Evolutionary conservation across 352 stramenopile species (phyloP).

Genomic region (Nothophytophthora sp.): DNA sequence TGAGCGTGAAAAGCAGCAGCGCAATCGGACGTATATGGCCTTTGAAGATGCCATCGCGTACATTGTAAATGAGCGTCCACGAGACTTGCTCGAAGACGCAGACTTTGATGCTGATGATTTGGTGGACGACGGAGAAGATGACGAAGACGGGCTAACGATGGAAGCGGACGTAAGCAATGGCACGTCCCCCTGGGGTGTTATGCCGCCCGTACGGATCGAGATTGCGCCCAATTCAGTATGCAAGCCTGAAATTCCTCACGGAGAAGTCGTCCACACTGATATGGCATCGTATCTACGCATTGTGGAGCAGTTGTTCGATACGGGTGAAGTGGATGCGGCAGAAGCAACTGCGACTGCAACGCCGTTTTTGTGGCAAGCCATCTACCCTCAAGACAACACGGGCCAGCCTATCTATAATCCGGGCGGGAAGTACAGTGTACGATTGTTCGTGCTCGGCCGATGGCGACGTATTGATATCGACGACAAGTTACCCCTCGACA

Average conservation of each 20-base stretch:
- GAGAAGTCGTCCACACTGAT: conserved; percentile 60
- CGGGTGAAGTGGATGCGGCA: conserved; percentile 6
- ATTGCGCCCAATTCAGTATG: conserved; percentile 49
- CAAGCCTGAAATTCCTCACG: conserved; percentile 63
- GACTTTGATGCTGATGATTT: conserved; percentile 68
- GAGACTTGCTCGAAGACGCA: conserved; percentile 48
- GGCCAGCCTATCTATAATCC: conserved; percentile 61
- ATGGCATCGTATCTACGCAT: conserved; percentile 76
- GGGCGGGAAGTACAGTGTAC: conserved; percentile 76
- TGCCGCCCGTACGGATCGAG: conserved; percentile 53
- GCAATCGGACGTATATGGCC: conserved; percentile 58
- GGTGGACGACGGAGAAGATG: conserved; percentile 70
- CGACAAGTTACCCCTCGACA: conserved; percentile 63
- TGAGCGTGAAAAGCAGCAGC: conserved; percentile 41
- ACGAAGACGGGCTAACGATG: conserved; percentile 32
- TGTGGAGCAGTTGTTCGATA: conserved; percentile 54
- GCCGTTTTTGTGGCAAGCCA: conserved; percentile 70
- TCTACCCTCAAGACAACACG: conserved; percentile 64
- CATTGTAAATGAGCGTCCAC: conserved; percentile 68
- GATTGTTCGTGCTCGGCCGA: conserved; percentile 67
- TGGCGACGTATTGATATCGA: conserved; percentile 77
- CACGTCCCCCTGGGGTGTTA: conserved; percentile 51
- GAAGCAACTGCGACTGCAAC: neutral
- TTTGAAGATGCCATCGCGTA: conserved; percentile 79
- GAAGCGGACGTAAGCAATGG: conserved; percentile 27